Evolutionary conservation across 495 filamentous ascomycete genomes (phyloP).

Genomic region (Lineolata rhizophorae): DNA sequence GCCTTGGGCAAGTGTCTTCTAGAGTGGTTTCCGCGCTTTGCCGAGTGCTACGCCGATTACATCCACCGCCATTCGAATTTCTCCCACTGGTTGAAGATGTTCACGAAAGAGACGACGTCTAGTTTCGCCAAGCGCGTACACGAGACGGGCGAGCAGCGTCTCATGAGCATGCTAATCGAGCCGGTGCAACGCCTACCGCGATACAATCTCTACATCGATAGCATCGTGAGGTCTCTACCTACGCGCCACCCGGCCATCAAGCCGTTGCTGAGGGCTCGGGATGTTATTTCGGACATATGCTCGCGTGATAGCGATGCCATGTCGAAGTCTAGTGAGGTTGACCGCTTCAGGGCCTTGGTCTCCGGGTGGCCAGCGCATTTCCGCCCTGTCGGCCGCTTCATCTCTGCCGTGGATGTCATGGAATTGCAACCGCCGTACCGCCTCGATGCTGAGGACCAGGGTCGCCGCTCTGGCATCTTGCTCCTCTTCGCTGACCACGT

Average conservation of each 20-base stretch:
- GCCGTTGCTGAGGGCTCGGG: conserved; percentile 59
- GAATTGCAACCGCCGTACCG: conserved; percentile 59
- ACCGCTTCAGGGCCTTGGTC: conserved; percentile 50
- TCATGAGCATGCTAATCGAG: conserved; percentile 88
- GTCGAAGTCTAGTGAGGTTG: conserved; percentile 46
- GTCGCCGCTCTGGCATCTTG: conserved; percentile 41
- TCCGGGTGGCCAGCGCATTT: conserved; percentile 59
- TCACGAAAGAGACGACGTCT: conserved; percentile 49
- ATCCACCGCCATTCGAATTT: conserved; percentile 70
- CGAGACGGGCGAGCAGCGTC: conserved; percentile 69
- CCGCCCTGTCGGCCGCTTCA: conserved; percentile 54
- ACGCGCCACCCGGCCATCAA: conserved; percentile 63
- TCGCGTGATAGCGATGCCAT: conserved; percentile 50
- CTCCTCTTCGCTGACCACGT: conserved; percentile 70
- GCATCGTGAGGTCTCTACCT: conserved; percentile 67
- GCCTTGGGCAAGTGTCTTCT: conserved; percentile 56
- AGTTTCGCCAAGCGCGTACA: conserved; percentile 60
- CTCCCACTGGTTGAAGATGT: conserved; percentile 50
- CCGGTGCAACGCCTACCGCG: conserved; percentile 87
- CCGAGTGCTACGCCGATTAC: conserved; percentile 73
- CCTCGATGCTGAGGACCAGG: conserved; percentile 13
- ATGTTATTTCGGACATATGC: conserved; percentile 87
- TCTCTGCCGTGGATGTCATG: conserved; percentile 62
- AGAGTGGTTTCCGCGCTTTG: conserved; percentile 81
- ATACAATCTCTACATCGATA: conserved; percentile 90